A percentile compares a stretch with the other conserved stretches of the same genome.
These are phyloP conservation scores for Trametes maxima DNA, from an alignment of 768 basidiomycete species.

Conservation along the genomic window DNA sequence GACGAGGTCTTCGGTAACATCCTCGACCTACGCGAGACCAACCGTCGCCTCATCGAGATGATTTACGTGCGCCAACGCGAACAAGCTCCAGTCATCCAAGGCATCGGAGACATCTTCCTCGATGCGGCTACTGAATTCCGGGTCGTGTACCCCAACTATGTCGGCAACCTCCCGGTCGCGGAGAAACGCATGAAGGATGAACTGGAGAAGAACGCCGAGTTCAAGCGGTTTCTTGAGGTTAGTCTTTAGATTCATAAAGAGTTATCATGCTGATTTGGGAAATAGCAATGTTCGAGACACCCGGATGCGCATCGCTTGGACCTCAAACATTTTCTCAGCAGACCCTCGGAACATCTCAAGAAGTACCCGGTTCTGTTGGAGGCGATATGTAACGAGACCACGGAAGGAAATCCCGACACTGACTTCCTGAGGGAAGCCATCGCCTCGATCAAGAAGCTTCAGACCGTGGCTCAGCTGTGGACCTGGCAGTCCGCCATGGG, in stretches of 20 bases:
- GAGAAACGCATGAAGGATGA: conserved; percentile 90
- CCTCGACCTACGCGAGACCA: conserved; percentile 82
- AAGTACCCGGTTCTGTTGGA: conserved; percentile 86
- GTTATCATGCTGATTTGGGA: not conserved
- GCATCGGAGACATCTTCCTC: conserved; percentile 88
- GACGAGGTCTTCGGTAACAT: conserved; percentile 91
- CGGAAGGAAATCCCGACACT: conserved; percentile 75
- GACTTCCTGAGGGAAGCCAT: conserved; percentile 86
- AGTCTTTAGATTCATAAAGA: conserved; percentile 4
- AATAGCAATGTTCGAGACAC: conserved; percentile 51
- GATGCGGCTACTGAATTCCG: conserved; percentile 87
- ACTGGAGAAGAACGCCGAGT: conserved; percentile 75
- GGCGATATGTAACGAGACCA: conserved; percentile 84
- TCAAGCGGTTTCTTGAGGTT: conserved; percentile 87
- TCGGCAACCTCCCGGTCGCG: conserved; percentile 81
- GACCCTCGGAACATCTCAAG: conserved; percentile 80
- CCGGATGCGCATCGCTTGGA: conserved; percentile 65
- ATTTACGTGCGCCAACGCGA: conserved; percentile 86
- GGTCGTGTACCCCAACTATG: conserved; percentile 81
- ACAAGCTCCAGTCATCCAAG: conserved; percentile 77
- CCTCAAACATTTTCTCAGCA: conserved; percentile 76
- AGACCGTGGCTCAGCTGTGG: conserved; percentile 77
- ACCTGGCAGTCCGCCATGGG: conserved; percentile 93
- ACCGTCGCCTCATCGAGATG: conserved; percentile 78
- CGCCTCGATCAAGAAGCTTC: conserved; percentile 79